Base-by-base conservation (phyloP, 371 early-diverging fungal species). In the Capillidium heterosporum region DNA sequence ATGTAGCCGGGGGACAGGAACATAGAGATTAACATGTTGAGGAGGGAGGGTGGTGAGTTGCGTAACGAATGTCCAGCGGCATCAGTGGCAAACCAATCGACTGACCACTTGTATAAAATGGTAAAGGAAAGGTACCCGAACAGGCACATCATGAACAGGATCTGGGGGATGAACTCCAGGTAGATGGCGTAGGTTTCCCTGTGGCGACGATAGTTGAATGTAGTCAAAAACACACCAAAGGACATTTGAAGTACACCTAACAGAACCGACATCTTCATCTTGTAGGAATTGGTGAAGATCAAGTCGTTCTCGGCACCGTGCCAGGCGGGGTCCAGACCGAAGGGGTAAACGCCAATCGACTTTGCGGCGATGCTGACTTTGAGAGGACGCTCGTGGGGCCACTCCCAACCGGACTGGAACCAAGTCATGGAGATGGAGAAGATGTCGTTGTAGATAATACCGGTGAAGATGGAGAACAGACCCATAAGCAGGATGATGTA, bases 201-300 rank as follows among this genome's bases (percentile, higher is more conserved):
- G 63, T 84, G 92, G 75, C 95, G 82, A 56, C 80, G 59, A 60
- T 91, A 86, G 67, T 99, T 99, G 63, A 77, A 84, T n/a, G 89
- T 77, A 46, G 88, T 80, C 62, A 99, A 74, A 56, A 80, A 74
- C 59, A 97, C 84, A 60, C 97, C 99, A 62, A 98, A 87, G 8
- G 81, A 69, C 98, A 99, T 98, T 69, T 99, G 99, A 58, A 91
- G 72, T 40, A 98, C 95, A 62, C 99, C 99, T 43, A 99, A 64
- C 52, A 99, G 78, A 61, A 99, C 82, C 31, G 96, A 87, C 83
- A 91, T 87, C 69, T 99, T 99, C 99, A 99, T 99, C 78, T 99
- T 99, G 79, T 99, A 94, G 35, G 96, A 95, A 75, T 99, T 99
- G 59, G 87, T 79, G 69, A 99, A 99, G 32, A 91, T 67, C 59